Evolutionary conservation across 2,329 filamentous ascomycete species (phyloP), one percentile per base, ranked within the genome.

Genomic region (Cladosporium oxysporum): DNA sequence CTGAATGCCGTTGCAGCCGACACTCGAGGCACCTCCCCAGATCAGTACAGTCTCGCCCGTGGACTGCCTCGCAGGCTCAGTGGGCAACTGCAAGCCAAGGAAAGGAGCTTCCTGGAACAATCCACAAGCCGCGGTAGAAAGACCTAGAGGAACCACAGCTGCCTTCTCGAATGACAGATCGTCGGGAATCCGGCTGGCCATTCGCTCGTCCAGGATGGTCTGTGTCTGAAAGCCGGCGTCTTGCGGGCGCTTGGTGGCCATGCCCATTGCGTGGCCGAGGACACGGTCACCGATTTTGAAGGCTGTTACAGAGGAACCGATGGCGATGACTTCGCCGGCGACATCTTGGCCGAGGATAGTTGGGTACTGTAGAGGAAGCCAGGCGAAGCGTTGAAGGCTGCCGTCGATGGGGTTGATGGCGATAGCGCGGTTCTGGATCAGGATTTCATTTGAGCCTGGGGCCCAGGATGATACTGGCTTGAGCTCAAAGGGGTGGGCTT

Each of bases 11-110:
- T 78, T 79, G 49, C 78, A 78, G 1, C 83, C 83, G 0, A 83
- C 81, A 18, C 76, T 78, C 0, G 81, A 80, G 2, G 81, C 79
- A 0, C 84, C 85, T n/a, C 84, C 84, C 81, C 83, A 86, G 16
- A 86, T 72, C 5, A 86, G 69, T 0, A 82, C 47, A 57, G 75
- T 70, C 58, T 80, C 75, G 18, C 74, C 74, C 5, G 69, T 74
- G 2, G 68, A 21, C 44, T 75, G 70, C 10, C 50, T 58, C 11
- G 66, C 60, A 50, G 67, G 33, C 28, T 37, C 37, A 5, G 66
- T 61, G 2, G 67, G 68, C 12, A 66, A 37, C 21, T 69, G 53
- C 10, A 69, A 67, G 12, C 66, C 61, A 7, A 70, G 55, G 29
- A 60, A 65, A n/a, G 64, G 62, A 33, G 64, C 57, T n/a, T 66